These are phyloP conservation scores for Croton laevigatus DNA, from an alignment of 441 rosid species.

Conservation along the genomic window DNA sequence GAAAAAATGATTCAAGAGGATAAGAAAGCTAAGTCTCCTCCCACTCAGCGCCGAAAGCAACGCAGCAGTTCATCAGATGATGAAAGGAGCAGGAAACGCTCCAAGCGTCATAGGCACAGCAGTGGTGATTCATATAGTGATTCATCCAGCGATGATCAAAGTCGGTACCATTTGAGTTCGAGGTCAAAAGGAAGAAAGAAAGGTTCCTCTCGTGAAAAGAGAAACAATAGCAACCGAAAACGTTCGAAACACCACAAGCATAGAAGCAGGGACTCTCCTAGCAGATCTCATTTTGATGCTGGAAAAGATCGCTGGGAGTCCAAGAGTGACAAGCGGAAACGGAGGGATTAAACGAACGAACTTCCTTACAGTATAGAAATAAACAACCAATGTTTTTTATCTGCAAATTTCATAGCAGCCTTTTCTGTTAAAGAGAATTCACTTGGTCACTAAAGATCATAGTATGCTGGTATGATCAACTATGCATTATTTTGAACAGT, in stretches of 20 bases:
- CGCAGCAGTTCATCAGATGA: conserved; percentile 53
- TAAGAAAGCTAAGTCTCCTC: conserved; percentile 35
- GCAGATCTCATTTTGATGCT: conserved; percentile 31
- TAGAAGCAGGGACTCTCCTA: conserved; percentile 46
- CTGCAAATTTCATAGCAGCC: background rate
- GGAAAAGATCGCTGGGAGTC: conserved; percentile 41
- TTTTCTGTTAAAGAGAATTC: background rate
- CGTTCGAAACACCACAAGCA: conserved; percentile 51
- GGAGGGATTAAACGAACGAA: conserved; percentile 35
- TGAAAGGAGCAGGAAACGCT: conserved; percentile 52
- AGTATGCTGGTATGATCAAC: background rate
- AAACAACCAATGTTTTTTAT: background rate
- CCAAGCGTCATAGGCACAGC: conserved; percentile 38
- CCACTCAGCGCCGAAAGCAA: conserved; percentile 21
- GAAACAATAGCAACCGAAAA: conserved; percentile 50
- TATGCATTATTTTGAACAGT: background rate
- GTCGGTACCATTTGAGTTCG: conserved; percentile 46
- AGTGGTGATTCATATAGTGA: conserved; percentile 57
- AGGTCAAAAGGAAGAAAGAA: conserved; percentile 55
- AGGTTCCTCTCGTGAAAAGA: conserved; percentile 56
- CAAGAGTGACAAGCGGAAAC: conserved; percentile 48
- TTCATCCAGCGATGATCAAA: conserved; percentile 45
- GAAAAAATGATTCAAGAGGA: conserved; percentile 29
- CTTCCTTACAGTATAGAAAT: background rate
- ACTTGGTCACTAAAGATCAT: background rate